Percentiles rank a stretch among this genome's conserved stretches.
phyloP scores from a whole-genome alignment of 106 monocot species.

The Hemerocallis citrina region DNA sequence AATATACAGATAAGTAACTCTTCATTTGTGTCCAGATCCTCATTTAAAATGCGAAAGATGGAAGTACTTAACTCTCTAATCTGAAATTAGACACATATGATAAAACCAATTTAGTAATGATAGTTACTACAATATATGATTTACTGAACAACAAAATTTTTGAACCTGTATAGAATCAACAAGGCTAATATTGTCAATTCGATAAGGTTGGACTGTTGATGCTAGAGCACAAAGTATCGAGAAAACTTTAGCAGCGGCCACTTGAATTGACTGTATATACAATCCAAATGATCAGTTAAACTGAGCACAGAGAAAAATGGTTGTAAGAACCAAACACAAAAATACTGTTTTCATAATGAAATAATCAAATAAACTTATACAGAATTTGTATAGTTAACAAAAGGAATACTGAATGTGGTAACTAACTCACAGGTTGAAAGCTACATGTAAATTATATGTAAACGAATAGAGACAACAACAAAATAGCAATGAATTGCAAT shows the following conservation, averaged over 20 bases:
- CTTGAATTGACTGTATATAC: constrained; percentile 46
- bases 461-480: no score
- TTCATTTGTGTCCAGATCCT: constrained; percentile 26
- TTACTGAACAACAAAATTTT: background rate
- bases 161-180: constrained; percentile 51
- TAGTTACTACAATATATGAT: background rate
- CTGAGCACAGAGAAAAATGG: no score
- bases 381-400: no score
- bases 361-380: no score
- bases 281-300: background rate
- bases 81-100: constrained; percentile 22
- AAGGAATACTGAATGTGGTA: no score
- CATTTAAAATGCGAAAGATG: constrained; percentile 33
- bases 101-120: background rate
- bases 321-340: no score
- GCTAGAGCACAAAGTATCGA: constrained; percentile 43
- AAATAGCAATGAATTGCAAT: no score
- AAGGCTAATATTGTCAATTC: constrained; percentile 38
- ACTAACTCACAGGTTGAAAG: no score
- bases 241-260: constrained; percentile 50
- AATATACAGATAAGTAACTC: constrained; percentile 25
- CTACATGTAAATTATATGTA: no score
- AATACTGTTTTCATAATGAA: no score
- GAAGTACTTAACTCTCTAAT: constrained; percentile 21
- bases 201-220: constrained; percentile 32